Percentiles rank a stretch among this genome's conserved stretches.
phyloP scores from a whole-genome alignment of 352 stramenopile genomes.

The Pythium vanterpoolii region DNA sequence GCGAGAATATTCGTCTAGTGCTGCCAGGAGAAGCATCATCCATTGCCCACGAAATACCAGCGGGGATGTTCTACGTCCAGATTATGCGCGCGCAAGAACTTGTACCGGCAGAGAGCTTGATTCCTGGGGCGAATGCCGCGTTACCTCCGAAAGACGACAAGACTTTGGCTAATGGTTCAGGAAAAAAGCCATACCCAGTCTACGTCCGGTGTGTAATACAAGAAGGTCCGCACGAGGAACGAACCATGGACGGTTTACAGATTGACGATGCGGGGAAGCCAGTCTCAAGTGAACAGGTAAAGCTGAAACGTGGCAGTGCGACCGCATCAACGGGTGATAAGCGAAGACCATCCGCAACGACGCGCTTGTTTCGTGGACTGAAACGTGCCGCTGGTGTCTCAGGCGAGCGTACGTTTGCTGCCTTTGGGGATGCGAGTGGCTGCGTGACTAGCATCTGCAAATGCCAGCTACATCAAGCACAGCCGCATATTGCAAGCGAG shows the following conservation, averaged over 20 bases:
- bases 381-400: slow-evolving; percentile 72
- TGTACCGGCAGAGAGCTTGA: slow-evolving; percentile 30
- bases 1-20: slow-evolving; percentile 77
- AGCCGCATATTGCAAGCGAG: slow-evolving; percentile 23
- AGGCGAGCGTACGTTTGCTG: slow-evolving; percentile 62
- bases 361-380: slow-evolving; percentile 66
- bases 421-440: slow-evolving; percentile 66
- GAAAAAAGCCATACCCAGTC: slow-evolving; percentile 52
- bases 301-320: slow-evolving; percentile 12
- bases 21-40: slow-evolving; percentile 69
- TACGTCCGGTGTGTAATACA: slow-evolving; percentile 77
- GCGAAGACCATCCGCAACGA: slow-evolving; percentile 53
- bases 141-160: slow-evolving; percentile 17
- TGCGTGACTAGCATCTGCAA: slow-evolving; percentile 80
- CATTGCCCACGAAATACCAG: slow-evolving; percentile 69
- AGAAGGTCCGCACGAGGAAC: slow-evolving; percentile 72
- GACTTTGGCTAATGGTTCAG: neutral
- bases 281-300: slow-evolving; percentile 14
- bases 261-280: neutral
- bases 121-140: neutral
- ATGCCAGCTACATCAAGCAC: slow-evolving; percentile 24
- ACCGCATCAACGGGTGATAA: slow-evolving; percentile 13
- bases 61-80: slow-evolving; percentile 80
- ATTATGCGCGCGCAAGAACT: slow-evolving; percentile 73
- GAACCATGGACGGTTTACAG: slow-evolving; percentile 67